Conservation (phyloP, 192 early-diverging fungal species). For the Dimargaris cristalligena region DNA sequence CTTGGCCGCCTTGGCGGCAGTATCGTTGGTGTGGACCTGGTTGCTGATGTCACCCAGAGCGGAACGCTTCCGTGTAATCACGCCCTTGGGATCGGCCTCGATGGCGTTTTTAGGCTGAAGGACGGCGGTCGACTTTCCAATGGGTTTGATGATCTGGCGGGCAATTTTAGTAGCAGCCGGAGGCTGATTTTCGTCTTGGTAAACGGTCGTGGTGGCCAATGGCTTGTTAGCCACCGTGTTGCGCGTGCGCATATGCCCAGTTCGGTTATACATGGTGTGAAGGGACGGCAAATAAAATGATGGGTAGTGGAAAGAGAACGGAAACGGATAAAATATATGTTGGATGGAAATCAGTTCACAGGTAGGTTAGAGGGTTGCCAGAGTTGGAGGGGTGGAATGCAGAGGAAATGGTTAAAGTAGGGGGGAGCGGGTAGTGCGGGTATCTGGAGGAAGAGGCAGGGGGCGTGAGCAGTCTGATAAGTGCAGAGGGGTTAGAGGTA, state of each 20-base stretch:
- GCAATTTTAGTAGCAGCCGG: background rate
- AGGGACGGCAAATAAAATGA: background rate
- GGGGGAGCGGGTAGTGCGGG: too few species aligned
- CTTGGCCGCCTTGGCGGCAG: background rate
- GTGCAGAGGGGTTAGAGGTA: too few species aligned
- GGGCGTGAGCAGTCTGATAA: too few species aligned
- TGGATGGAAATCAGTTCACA: too few species aligned
- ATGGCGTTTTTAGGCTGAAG: background rate
- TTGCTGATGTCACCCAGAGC: constrained; percentile 16
- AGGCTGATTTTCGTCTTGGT: background rate
- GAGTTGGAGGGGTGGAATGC: too few species aligned
- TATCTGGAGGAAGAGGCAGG: too few species aligned
- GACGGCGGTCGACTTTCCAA: background rate
- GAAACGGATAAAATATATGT: too few species aligned
- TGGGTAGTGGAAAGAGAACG: too few species aligned
- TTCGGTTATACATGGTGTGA: background rate
- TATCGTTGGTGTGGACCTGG: background rate
- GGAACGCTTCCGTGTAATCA: constrained; percentile 11
- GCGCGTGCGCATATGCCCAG: background rate
- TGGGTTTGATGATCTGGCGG: too few species aligned
- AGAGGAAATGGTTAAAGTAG: too few species aligned
- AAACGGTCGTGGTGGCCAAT: background rate
- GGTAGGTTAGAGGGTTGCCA: too few species aligned
- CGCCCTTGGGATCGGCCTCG: background rate
- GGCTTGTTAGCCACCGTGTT: background rate